A percentile compares a stretch with the other conserved stretches of the same genome.
Conservation (phyloP, 768 basidiomycete genomes). For the Termitomyces eurrhizus region DNA sequence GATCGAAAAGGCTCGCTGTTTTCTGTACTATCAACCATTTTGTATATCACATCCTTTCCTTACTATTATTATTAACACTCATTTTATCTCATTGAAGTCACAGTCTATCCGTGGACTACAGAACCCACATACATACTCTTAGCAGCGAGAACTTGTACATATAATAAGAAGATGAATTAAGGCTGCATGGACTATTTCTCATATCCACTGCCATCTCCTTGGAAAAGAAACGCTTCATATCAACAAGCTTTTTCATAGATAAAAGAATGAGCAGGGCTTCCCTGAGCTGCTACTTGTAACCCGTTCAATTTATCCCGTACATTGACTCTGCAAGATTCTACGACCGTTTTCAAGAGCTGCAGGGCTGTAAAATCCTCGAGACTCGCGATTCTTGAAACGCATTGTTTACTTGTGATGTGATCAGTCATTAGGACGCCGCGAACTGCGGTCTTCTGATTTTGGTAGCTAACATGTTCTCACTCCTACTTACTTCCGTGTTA, state of each 20-base stretch:
- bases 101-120: neutral
- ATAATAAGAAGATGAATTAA: too few species aligned
- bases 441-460: neutral
- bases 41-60: neutral
- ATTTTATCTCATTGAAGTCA: neutral
- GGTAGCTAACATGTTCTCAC: neutral
- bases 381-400: neutral
- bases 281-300: too few species aligned
- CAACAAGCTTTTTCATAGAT: too few species aligned
- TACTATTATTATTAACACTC: neutral
- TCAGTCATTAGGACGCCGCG: neutral
- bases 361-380: too few species aligned
- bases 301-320: too few species aligned
- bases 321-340: too few species aligned
- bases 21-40: neutral
- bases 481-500: neutral
- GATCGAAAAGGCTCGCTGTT: neutral
- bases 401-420: neutral
- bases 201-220: too few species aligned
- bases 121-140: neutral
- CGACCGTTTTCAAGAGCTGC: too few species aligned
- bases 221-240: too few species aligned
- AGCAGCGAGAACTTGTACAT: too few species aligned
- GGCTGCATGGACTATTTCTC: slow-evolving; percentile 12
- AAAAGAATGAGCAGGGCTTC: too few species aligned